phyloP scores from a whole-genome alignment of 768 basidiomycete genomes.

The Auriscalpium microsporum region DNA sequence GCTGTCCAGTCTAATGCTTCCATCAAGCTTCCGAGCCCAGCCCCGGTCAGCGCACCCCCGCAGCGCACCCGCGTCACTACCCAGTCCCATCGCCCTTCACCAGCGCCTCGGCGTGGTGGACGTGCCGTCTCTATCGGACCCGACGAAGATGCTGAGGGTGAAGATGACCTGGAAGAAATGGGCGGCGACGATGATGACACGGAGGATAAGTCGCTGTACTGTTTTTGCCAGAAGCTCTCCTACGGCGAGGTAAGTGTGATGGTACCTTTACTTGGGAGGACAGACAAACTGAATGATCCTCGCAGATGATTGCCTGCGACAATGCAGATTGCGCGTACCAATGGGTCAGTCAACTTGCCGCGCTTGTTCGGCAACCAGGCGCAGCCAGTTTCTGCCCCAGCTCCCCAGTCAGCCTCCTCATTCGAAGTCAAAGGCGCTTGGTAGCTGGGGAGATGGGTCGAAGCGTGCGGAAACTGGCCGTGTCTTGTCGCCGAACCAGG shows the following conservation, averaged over 20 bases:
- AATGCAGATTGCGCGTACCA: conserved; percentile 12
- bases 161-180: conserved; percentile 29
- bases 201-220: conserved; percentile 53
- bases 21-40: conserved; percentile 29
- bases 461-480: neutral
- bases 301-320: conserved; percentile 16
- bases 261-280: neutral
- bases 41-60: conserved; percentile 17
- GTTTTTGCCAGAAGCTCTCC: conserved; percentile 53
- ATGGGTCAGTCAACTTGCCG: conserved; percentile 8
- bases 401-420: no score
- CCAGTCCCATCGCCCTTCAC: conserved; percentile 14
- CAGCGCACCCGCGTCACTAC: conserved; percentile 23
- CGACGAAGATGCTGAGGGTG: conserved; percentile 29
- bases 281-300: neutral
- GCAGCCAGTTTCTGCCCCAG: neutral
- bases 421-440: no score
- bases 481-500: neutral
- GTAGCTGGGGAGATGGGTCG: neutral
- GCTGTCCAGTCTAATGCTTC: conserved; percentile 17
- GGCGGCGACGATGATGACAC: conserved; percentile 41
- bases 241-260: conserved; percentile 43
- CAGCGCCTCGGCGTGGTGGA: conserved; percentile 2
- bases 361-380: neutral
- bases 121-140: conserved; percentile 4